Base-by-base conservation (phyloP, 805 yeast species). In the Spathaspora hagerdaliae region DNA sequence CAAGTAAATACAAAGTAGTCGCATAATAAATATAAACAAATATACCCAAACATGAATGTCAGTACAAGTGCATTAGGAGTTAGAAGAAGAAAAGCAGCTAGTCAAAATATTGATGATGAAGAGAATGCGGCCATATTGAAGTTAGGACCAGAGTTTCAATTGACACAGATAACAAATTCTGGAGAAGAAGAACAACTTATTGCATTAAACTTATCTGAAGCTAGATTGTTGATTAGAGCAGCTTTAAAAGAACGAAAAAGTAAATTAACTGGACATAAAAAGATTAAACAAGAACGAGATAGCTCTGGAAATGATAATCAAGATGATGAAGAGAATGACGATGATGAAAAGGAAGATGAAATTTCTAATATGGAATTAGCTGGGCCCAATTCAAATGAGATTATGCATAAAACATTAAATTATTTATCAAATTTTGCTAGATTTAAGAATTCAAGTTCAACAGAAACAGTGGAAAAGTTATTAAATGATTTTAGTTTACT, bases 131-230 rank as follows among this genome's bases (percentile, higher is more conserved):
- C 96, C 0, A 77, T 79, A 42, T 75, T 94, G 55, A 85, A 86
- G 59, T 77, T 94, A 46, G 99, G 99, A 8, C 92, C 96, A 27
- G 99, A 94, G 68, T 94, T 94, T 60, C 91, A 84, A 56, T 66
- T 85, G 43, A 79, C 78, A 31, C 97, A 91, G 62, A 67, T 83
- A 33, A 84, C 87, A 51, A 91, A 91, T 62, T 82, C 82, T 43
- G 97, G 97, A 14, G 80, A 81, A 48, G 80, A 78, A 45, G 84
- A 82, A 47, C 87, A 83, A 51, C 74, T 94, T 47, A 85, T 87
- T 50, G 88, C 98, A 1, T 73, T 94, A 54, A 92, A 91, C 64
- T 70, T 91, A 40, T 84, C 95, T 27, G 98, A 94, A 60, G 91
- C 98, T 0, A 74, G 98, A 51, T 77, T 94, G 46, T 74, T 94